Conservation (phyloP, 805 yeast genomes). For the Saccharomycopsis malanga region DNA sequence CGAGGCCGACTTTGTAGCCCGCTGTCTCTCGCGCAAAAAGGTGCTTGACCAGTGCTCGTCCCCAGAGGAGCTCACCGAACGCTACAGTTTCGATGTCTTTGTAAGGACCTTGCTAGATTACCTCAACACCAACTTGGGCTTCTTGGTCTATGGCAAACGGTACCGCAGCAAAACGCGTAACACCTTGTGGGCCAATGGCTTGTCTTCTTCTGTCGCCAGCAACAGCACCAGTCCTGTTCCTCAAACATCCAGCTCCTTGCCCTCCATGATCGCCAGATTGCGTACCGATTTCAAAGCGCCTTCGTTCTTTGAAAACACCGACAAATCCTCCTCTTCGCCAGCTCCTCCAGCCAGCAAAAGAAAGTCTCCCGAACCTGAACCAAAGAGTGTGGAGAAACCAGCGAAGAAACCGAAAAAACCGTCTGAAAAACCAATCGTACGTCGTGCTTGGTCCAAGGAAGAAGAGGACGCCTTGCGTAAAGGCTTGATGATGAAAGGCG, state of each 20-base stretch:
- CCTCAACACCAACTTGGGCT: slow-evolving; percentile 65
- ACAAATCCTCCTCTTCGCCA: not conserved
- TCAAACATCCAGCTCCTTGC: not conserved
- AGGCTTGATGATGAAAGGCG: slow-evolving; percentile 77
- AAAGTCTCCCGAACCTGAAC: not conserved
- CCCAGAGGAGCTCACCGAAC: slow-evolving; percentile 51
- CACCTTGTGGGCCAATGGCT: slow-evolving; percentile 15
- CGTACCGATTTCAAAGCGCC: not conserved
- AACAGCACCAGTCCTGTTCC: not conserved
- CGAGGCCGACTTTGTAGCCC: slow-evolving; percentile 69
- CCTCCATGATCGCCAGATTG: not conserved
- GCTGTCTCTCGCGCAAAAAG: slow-evolving; percentile 67
- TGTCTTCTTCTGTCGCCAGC: not conserved
- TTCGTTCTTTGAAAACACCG: not conserved
- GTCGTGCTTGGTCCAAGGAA: slow-evolving; percentile 80
- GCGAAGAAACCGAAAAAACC: slow-evolving; percentile 23
- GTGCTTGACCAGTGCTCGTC: slow-evolving; percentile 42
- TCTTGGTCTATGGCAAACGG: slow-evolving; percentile 62
- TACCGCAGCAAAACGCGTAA: slow-evolving; percentile 25
- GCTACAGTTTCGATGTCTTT: slow-evolving; percentile 82
- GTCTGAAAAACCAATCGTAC: slow-evolving; percentile 24
- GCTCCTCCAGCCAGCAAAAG: not conserved
- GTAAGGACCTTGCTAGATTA: slow-evolving; percentile 74
- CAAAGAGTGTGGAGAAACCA: no score
- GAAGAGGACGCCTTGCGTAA: slow-evolving; percentile 81